These are phyloP conservation scores for Chenopodium suecicum DNA, from an alignment of 148 eudicot genomes.

Conservation along the genomic window DNA sequence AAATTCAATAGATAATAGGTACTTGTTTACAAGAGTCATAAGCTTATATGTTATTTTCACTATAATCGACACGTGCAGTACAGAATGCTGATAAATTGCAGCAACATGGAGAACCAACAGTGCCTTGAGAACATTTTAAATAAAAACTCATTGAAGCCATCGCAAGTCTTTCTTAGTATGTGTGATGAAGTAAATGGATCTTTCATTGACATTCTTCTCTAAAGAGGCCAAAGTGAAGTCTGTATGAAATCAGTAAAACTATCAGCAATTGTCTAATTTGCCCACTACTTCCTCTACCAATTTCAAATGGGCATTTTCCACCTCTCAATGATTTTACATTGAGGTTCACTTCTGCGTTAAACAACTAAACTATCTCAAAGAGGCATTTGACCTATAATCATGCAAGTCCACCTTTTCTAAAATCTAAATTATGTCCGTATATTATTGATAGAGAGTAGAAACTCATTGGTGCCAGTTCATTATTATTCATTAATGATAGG, in stretches of 20 bases:
- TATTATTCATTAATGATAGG: too few relatives aligned
- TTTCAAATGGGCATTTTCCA: not conserved
- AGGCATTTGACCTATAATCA: not conserved
- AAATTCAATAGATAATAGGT: not conserved
- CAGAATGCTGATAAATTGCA: not conserved
- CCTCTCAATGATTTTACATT: not conserved
- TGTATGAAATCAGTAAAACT: not conserved
- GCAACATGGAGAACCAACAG: not conserved
- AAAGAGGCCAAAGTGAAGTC: not conserved
- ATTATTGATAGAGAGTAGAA: not conserved
- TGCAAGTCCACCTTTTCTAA: not conserved
- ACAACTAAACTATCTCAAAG: not conserved
- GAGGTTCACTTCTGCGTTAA: not conserved
- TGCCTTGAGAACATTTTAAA: not conserved
- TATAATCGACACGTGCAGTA: not conserved
- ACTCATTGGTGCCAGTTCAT: not conserved
- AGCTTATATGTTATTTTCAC: not conserved
- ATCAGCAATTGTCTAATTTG: not conserved
- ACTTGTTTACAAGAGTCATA: not conserved
- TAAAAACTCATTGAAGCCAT: not conserved
- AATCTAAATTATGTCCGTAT: too few relatives aligned
- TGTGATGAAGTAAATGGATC: not conserved
- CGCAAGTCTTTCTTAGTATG: not conserved
- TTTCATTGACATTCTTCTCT: not conserved
- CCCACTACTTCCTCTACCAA: not conserved